A percentile compares a stretch with the other conserved stretches of the same genome.
phyloP scores from a whole-genome alignment of 2,329 filamentous ascomycete genomes.

The Tolypocladium guangdongense region DNA sequence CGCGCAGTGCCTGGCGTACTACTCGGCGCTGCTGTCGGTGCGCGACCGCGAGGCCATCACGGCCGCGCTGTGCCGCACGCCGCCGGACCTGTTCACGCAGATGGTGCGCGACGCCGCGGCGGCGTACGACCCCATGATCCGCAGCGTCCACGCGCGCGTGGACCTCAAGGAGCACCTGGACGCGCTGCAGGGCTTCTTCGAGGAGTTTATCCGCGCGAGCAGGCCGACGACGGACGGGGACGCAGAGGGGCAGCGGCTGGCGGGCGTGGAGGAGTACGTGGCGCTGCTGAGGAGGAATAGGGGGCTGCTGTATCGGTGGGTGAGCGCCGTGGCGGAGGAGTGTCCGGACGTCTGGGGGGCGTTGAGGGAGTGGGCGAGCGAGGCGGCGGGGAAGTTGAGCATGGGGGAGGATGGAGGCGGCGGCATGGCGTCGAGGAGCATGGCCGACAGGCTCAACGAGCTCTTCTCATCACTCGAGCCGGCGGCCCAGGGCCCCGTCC shows the following conservation, averaged over 20 bases:
- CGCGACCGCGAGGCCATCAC: slow-evolving; percentile 65
- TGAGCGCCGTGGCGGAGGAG: slow-evolving; percentile 58
- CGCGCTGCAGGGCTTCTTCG: slow-evolving; percentile 57
- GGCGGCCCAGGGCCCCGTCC: slow-evolving; percentile 32
- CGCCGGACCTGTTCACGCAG: slow-evolving; percentile 63
- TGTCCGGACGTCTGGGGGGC: slow-evolving; percentile 54
- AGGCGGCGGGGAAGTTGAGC: slow-evolving; percentile 45
- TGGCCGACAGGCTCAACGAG: slow-evolving; percentile 27
- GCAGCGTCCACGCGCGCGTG: slow-evolving; percentile 57
- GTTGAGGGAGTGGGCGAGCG: slow-evolving; percentile 50
- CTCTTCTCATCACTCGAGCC: slow-evolving; percentile 35
- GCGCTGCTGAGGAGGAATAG: slow-evolving; percentile 54
- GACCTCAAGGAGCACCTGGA: slow-evolving; percentile 60
- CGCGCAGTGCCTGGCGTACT: slow-evolving; percentile 54
- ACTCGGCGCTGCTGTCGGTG: slow-evolving; percentile 57
- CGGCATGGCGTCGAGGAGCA: slow-evolving; percentile 14
- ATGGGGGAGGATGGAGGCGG: slow-evolving; percentile 10
- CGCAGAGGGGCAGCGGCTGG: slow-evolving; percentile 19
- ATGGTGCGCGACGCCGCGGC: slow-evolving; percentile 52
- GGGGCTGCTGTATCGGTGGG: slow-evolving; percentile 53
- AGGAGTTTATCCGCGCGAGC: slow-evolving; percentile 55
- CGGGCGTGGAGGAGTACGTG: slow-evolving; percentile 64
- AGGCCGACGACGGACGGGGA: slow-evolving; percentile 29
- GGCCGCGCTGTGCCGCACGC: slow-evolving; percentile 52
- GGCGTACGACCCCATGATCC: slow-evolving; percentile 66